Conservation (phyloP, 1,284 basidiomycete species). For the Anthracocystis walkeri region DNA sequence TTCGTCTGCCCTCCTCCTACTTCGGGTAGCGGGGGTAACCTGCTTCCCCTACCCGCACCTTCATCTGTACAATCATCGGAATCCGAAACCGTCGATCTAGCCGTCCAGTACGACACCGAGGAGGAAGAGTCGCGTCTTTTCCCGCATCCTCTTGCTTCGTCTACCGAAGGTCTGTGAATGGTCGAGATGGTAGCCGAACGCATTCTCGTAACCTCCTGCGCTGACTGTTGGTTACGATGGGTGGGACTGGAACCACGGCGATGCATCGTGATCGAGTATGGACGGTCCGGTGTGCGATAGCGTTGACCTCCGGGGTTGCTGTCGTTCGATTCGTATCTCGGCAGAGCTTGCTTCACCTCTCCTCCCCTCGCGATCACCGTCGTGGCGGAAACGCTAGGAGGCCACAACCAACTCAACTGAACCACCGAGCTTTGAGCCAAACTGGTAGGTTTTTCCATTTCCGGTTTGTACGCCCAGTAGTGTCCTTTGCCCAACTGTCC, state of each 20-base stretch:
- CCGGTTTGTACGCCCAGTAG: constrained; percentile 48
- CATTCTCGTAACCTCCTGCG: not conserved
- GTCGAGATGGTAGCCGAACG: constrained; percentile 32
- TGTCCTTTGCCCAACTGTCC: constrained; percentile 44
- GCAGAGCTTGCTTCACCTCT: not conserved
- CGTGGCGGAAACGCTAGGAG: constrained; percentile 17
- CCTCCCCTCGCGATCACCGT: not conserved
- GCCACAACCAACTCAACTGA: constrained; percentile 34
- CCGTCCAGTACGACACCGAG: not conserved
- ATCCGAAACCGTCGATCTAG: too few species aligned
- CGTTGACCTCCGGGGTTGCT: too few species aligned
- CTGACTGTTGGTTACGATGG: not conserved
- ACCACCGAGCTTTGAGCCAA: constrained; percentile 40
- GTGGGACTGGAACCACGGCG: constrained; percentile 18
- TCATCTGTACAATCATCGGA: too few species aligned
- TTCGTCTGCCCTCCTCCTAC: not conserved
- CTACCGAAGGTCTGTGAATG: not conserved
- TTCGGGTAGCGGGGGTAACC: constrained; percentile 11
- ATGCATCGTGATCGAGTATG: not conserved
- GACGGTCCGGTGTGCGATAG: too few species aligned
- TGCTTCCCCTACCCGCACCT: too few species aligned
- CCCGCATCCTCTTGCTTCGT: too few species aligned
- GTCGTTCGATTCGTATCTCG: constrained; percentile 3
- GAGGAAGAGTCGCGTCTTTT: not conserved
- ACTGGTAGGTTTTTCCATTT: constrained; percentile 41